Evolutionary conservation across 1,284 basidiomycete species (phyloP), one percentile per base, ranked within the genome.

Genomic region (Mrakiaceae sp.): DNA sequence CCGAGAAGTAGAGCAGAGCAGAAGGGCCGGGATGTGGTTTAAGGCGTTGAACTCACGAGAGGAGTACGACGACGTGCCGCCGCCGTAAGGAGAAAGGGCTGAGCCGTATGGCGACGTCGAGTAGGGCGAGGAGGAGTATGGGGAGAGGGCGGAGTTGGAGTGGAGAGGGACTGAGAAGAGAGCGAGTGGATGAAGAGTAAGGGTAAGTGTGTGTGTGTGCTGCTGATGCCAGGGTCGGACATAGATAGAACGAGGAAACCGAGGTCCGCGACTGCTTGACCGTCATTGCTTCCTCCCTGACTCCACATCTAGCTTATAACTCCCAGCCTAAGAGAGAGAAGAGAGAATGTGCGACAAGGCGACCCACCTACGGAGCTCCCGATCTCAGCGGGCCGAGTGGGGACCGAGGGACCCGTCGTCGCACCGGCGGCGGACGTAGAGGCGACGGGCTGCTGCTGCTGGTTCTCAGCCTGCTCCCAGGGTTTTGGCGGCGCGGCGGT

Each of bases 401-500:
- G 81, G 2, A 59, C n/a, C n/a, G 67, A 60, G 3, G 66, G 55
- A 51, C 72, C 64, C 78, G 68, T 51, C 43, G 74, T 58, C 27
- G 73, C 59, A 27, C 70, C 49, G 10, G 70, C 61, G 52, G 71
- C 65, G 27, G 27, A 27, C 27, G 27, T 27, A 27, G 27, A 27
- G 27, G 27, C 27, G 27, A 27, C 49, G 71, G 59, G 11, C 71
- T 52, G 76, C 52, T 43, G 70, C 42, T 62, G 73, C 58, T 40
- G 74, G 57, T 50, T 70, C 52, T 11, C 71, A 58, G 11, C 77
- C 70, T 48, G 79, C 74, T 90, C 88, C 88, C 88, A 90, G 69
- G 88, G 88, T 74, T 90, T 90, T 74, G 87, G 88, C 64, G 88
- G 88, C 40, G 88, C 88, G 47, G 87, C 88, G 16, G 52, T n/a